Evolutionary conservation across 2,329 filamentous ascomycete species (phyloP).

Genomic region (Xylariaceae sp.): DNA sequence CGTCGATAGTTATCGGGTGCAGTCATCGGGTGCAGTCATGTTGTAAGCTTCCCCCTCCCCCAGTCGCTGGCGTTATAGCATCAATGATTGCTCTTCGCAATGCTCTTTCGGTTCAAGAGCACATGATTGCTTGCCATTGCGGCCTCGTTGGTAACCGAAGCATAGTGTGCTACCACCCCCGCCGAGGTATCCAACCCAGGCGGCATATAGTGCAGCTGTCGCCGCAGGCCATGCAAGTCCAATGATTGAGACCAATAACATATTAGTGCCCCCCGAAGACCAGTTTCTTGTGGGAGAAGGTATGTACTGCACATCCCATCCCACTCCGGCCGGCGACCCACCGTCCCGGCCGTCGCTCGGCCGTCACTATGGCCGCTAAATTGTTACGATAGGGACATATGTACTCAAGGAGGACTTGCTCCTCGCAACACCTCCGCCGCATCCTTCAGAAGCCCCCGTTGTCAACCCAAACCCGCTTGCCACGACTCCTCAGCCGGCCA

Average conservation of each 20-base stretch:
- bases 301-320: conserved; percentile 29
- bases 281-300: conserved; percentile 93
- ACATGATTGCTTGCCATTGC: conserved; percentile 14
- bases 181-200: conserved; percentile 71
- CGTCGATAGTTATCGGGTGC: background rate
- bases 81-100: background rate
- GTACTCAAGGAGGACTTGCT: conserved; percentile 84
- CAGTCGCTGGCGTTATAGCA: background rate
- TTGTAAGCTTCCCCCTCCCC: conserved; percentile 23
- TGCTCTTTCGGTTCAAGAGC: background rate
- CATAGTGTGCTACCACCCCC: conserved; percentile 77
- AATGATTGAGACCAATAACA: conserved; percentile 92
- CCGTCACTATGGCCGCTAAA: conserved; percentile 15
- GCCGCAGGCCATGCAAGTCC: conserved; percentile 63
- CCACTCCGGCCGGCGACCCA: background rate
- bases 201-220: conserved; percentile 66
- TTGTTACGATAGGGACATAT: conserved; percentile 64
- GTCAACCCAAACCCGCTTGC: conserved; percentile 86
- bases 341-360: background rate
- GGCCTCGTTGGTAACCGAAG: conserved; percentile 7
- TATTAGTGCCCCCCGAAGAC: conserved; percentile 75
- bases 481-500: conserved; percentile 77
- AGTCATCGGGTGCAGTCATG: conserved; percentile 16
- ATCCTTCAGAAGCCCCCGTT: conserved; percentile 86
- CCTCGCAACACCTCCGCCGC: conserved; percentile 87